phyloP scores from a whole-genome alignment of 768 basidiomycete species.

The Leucosporidium creatinivorum region DNA sequence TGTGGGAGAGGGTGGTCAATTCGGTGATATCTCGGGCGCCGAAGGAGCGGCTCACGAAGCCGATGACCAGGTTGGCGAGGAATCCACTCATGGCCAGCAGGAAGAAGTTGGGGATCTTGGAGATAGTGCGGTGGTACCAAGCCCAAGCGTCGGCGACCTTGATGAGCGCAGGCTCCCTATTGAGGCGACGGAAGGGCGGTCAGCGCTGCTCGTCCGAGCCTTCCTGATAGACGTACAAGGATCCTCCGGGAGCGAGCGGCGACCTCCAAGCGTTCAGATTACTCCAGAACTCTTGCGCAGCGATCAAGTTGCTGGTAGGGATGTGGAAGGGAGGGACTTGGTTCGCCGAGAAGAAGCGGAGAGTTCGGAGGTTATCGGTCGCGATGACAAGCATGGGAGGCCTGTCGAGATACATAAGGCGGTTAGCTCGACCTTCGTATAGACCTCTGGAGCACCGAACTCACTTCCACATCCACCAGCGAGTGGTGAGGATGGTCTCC shows the following conservation, averaged over 20 bases:
- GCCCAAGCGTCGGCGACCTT: conserved; percentile 10
- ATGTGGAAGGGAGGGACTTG: conserved; percentile 11
- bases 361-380: conserved; percentile 1
- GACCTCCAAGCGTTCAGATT: conserved; percentile 10
- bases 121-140: conserved; percentile 12
- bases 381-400: conserved; percentile 23
- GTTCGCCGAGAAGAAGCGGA: conserved; percentile 23
- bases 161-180: conserved; percentile 8
- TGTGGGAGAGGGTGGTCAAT: not conserved
- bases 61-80: conserved; percentile 25
- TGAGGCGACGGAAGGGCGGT: not conserved
- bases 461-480: conserved; percentile 28
- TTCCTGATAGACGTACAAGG: conserved; percentile 19
- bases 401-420: not conserved
- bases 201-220: not conserved
- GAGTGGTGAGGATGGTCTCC: conserved; percentile 24
- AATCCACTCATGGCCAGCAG: conserved; percentile 19
- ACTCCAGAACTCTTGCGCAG: conserved; percentile 15
- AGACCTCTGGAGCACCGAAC: not conserved
- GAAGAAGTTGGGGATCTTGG: conserved; percentile 24
- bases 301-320: conserved; percentile 6
- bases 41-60: not conserved
- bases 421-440: no score
- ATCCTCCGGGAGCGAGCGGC: conserved; percentile 15
- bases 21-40: no score